Evolutionary conservation across 2,329 filamentous ascomycete genomes (phyloP).

Genomic region (Fusarium sp.): DNA sequence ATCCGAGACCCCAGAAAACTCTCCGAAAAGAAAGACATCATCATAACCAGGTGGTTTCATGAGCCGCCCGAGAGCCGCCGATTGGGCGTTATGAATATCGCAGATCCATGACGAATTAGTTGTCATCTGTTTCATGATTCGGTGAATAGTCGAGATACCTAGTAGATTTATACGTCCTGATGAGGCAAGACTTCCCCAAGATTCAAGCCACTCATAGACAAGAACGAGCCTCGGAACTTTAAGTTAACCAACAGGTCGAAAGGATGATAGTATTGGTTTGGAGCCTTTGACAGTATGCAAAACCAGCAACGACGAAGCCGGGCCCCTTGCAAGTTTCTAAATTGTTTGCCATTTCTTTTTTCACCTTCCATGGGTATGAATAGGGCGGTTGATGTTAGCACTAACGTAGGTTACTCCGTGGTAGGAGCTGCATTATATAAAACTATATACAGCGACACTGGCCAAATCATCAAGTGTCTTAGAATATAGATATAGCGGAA

Average conservation of each 20-base stretch:
- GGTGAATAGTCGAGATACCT: slow-evolving; percentile 32
- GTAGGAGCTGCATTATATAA: not conserved
- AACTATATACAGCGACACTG: not conserved
- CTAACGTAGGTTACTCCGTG: not conserved
- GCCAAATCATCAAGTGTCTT: not conserved
- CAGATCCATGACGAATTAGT: slow-evolving; percentile 10
- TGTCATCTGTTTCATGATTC: slow-evolving; percentile 25
- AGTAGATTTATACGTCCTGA: slow-evolving; percentile 20
- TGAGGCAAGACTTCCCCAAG: slow-evolving; percentile 24
- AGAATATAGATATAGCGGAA: not conserved
- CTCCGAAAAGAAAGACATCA: not conserved
- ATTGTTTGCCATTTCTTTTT: not conserved
- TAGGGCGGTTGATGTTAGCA: not conserved
- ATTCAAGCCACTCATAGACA: slow-evolving; percentile 34
- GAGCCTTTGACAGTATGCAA: not conserved
- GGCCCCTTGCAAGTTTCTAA: not conserved
- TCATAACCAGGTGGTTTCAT: slow-evolving; percentile 18
- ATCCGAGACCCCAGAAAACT: not conserved
- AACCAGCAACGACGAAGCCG: not conserved
- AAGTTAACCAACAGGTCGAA: not conserved
- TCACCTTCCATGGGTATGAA: not conserved
- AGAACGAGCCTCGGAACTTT: slow-evolving; percentile 15
- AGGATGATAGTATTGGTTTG: not conserved
- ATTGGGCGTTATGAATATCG: slow-evolving; percentile 13
- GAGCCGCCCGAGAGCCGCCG: slow-evolving; percentile 32